A percentile compares a stretch with the other conserved stretches of the same genome.
phyloP scores from a whole-genome alignment of 2,329 filamentous ascomycete genomes.

The Microcyclosporella mali region DNA sequence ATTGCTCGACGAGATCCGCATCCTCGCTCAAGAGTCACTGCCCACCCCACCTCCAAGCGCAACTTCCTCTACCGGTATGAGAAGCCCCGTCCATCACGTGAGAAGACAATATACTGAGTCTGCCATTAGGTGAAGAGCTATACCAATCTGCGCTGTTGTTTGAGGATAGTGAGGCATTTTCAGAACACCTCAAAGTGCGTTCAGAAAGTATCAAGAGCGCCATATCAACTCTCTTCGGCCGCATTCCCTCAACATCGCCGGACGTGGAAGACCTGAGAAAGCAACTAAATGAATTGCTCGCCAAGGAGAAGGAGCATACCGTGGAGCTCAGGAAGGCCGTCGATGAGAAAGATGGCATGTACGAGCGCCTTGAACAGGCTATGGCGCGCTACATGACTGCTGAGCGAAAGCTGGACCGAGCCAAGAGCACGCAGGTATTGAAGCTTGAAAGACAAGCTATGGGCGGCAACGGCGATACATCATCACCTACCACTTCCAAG shows the following conservation, averaged over 20 bases:
- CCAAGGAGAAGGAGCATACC: constrained; percentile 63
- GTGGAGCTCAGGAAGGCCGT: constrained; percentile 25
- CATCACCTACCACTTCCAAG: constrained; percentile 37
- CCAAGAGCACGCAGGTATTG: constrained; percentile 81
- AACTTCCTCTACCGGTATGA: constrained; percentile 28
- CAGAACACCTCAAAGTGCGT: constrained; percentile 71
- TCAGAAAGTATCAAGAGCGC: constrained; percentile 69
- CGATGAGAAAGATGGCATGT: constrained; percentile 45
- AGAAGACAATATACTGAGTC: constrained; percentile 28
- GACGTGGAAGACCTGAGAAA: constrained; percentile 68
- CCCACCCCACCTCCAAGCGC: constrained; percentile 27
- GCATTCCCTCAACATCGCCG: constrained; percentile 48
- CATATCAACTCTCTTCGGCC: constrained; percentile 61
- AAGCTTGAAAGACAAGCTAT: constrained; percentile 87
- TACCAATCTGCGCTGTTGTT: constrained; percentile 51
- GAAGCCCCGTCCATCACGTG: constrained; percentile 18
- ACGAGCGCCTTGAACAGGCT: constrained; percentile 79
- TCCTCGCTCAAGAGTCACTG: constrained; percentile 36
- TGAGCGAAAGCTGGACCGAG: constrained; percentile 86
- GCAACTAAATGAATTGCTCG: constrained; percentile 68
- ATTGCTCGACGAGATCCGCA: constrained; percentile 47
- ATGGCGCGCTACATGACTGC: constrained; percentile 90
- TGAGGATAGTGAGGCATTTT: constrained; percentile 56
- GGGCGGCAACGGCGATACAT: constrained; percentile 48
- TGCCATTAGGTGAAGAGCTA: constrained; percentile 29